Base-by-base conservation (phyloP, 2,329 filamentous ascomycete genomes). In the Colletotrichum sp. region DNA sequence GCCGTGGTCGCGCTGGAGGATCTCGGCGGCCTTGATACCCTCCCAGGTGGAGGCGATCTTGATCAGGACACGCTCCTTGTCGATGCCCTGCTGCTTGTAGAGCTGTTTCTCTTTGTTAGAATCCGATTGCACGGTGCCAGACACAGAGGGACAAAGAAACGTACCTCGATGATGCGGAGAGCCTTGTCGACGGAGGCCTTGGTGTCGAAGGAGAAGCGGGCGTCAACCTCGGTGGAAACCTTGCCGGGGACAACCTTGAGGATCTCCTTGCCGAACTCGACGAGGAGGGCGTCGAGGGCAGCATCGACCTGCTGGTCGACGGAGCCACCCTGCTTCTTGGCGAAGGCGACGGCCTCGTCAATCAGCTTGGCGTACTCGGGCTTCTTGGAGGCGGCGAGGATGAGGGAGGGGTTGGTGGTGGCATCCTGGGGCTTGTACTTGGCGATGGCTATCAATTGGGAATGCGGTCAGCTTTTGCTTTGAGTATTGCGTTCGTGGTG, bases 371-470 rank as follows among this genome's bases (percentile, higher is more conserved):
- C 95, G 87, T 98, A 98, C 88, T 98, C 96, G 85, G 95, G 84
- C 93, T 98, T 98, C 92, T 99, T 98, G 85, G 97, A 96, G 79
- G 97, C 97, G 80, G 96, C 96, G 85, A 99, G 94, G 88, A 99
- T 98, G 86, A 99, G 92, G 78, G 97, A 98, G 76, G 97, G 97
- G 93, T 99, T 99, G 90, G 97, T 99, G 86, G 97, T 99, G 84
- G 97, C 97, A 95, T 99, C 97, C 91, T 99, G 96, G 79, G 97
- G 97, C 93, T 98, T 98, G 93, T 99, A 99, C 91, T 98, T 98
- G 90, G 91, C 96, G 87, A 99, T 99, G 87, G 96, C 96, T 92
- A 88, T 86, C 80, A 24, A 76, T 79, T 63, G 76, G 76, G 74
- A 77, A 77, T 78, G n/a, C 24, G 13, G 56, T 69, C 24, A 68